Evolutionary conservation across 495 filamentous ascomycete species (phyloP), one percentile per base, ranked within the genome.

Genomic region (Aspergillus conjunctus): DNA sequence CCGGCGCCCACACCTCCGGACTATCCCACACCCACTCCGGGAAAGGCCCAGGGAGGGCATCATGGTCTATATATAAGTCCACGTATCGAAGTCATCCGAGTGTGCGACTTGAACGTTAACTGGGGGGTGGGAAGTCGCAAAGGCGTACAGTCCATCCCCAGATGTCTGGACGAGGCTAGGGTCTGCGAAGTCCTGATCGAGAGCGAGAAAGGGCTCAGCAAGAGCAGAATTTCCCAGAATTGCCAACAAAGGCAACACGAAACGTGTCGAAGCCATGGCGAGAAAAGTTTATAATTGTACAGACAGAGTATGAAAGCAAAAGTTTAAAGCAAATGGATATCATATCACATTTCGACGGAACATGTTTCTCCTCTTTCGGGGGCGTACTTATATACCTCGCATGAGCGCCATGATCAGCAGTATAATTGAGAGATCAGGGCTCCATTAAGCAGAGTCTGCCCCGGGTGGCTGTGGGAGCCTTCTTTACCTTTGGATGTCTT

Each of bases 41-140:
- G 10, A 68, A 66, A 4, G 73, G 41, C 1, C 66, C 73, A 0
- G 76, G 73, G 14, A 79, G 65, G 2, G 72, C 76, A 44, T 79
- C 77, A 1, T 70, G 63, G 15, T 78, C 68, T 14, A 79, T 59
- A 79, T 59, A 5, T 75, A 56, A 2, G 56, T 70, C 77, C 77
- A 79, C 1, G 70, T 54, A 6, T 51, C 45, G 54, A 77, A 77
- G 53, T 77, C 71, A 0, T 62, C 22, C 0, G 75, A 78, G 3
- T 41, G 51, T 0, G 77, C 77, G 18, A 78, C 70, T 44, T 75
- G 75, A 9, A 77, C 62, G 11, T 66, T 68, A 14, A 70, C 66
- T 44, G 65, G 71, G 50, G 71, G 73, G 6, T 67, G 61, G 15
- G 72, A 72, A 1, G 76, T 77, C 1, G 62, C 74, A 52, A 74